These are phyloP conservation scores for Neocucurbitaria cava DNA, from an alignment of 2,329 filamentous ascomycete species.

Conservation along the genomic window DNA sequence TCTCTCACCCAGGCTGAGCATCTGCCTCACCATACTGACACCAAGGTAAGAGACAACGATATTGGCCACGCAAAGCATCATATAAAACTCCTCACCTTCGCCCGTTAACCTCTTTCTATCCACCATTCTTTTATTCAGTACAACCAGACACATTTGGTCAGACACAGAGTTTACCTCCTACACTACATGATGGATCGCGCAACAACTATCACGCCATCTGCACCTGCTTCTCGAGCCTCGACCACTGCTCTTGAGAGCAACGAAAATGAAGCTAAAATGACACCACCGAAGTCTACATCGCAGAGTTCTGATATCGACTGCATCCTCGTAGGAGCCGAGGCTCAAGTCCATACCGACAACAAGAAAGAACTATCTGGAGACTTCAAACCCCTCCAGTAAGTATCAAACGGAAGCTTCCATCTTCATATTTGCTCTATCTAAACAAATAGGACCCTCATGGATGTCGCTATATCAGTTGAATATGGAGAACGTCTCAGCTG, in stretches of 20 bases:
- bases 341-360: not conserved
- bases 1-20: not conserved
- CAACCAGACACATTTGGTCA: not conserved
- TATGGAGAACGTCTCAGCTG: conserved; percentile 13
- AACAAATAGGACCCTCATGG: conserved; percentile 6
- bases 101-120: not conserved
- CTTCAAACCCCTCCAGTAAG: conserved; percentile 3
- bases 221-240: not conserved
- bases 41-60: not conserved
- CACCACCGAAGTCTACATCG: not conserved
- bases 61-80: not conserved
- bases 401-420: not conserved
- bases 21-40: not conserved
- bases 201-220: not conserved
- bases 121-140: not conserved
- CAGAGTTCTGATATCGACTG: not conserved
- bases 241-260: not conserved
- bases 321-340: not conserved
- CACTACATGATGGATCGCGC: not conserved
- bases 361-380: not conserved
- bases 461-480: conserved; percentile 19
- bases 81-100: not conserved
- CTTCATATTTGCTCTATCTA: not conserved
- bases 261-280: not conserved
- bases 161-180: not conserved